Conservation (phyloP, 2,329 filamentous ascomycete species). For the Colletotrichum navitas region DNA sequence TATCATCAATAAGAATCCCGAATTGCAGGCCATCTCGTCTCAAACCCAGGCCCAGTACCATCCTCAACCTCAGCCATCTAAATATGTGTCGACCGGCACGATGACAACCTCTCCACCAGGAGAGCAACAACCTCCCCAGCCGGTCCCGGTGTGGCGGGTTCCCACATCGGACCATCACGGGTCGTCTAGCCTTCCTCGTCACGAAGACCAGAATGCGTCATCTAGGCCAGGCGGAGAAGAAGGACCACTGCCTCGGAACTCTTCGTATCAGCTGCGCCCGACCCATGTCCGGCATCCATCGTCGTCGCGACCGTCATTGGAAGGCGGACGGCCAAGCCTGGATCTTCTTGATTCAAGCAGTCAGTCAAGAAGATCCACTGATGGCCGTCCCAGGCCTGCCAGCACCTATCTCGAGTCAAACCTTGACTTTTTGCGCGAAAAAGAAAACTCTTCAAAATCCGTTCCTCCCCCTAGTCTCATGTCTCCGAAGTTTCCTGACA, state of each 20-base stretch:
- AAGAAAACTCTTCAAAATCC: constrained; percentile 69
- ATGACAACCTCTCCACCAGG: constrained; percentile 76
- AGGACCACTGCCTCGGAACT: constrained; percentile 44
- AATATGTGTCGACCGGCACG: constrained; percentile 74
- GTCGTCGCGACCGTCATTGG: constrained; percentile 76
- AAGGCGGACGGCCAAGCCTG: constrained; percentile 74
- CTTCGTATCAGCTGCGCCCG: constrained; percentile 46
- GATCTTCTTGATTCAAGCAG: constrained; percentile 74
- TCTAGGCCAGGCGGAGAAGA: constrained; percentile 41
- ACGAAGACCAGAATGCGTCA: constrained; percentile 42
- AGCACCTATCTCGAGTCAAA: constrained; percentile 89
- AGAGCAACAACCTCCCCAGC: constrained; percentile 63
- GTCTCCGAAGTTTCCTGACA: constrained; percentile 53
- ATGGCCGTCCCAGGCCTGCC: constrained; percentile 75
- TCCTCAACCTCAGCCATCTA: constrained; percentile 45
- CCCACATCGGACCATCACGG: constrained; percentile 46
- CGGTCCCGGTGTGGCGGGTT: constrained; percentile 40
- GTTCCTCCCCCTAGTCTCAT: constrained; percentile 52
- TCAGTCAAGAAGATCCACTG: constrained; percentile 56
- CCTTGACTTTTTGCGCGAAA: constrained; percentile 84
- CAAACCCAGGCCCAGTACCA: constrained; percentile 50
- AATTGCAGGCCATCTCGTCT: constrained; percentile 69
- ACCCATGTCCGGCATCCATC: constrained; percentile 56
- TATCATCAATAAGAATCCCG: constrained; percentile 73
- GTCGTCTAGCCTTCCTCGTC: constrained; percentile 48